phyloP scores from a whole-genome alignment of 768 basidiomycete genomes.

The Boletus reticulatus region DNA sequence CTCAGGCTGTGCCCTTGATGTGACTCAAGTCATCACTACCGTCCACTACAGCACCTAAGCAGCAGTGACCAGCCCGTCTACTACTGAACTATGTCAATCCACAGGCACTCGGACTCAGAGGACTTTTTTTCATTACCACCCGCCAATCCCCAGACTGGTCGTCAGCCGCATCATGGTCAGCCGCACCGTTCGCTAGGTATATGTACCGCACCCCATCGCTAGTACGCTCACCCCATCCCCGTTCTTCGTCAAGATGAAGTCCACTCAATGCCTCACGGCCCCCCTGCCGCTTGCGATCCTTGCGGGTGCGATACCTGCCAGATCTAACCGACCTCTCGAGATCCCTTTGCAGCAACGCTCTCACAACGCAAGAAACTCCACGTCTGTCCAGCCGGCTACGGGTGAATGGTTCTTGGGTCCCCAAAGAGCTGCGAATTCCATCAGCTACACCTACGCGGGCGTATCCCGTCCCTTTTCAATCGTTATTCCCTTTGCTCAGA shows the following conservation, averaged over 20 bases:
- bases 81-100: no score
- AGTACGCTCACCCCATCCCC: neutral
- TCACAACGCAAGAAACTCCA: neutral
- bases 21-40: no score
- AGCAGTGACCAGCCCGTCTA: no score
- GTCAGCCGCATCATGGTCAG: conserved; percentile 18
- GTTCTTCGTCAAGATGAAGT: conserved; percentile 7
- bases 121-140: no score
- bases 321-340: neutral
- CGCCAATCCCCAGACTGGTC: no score
- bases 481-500: neutral
- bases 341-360: conserved; percentile 10
- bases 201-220: neutral
- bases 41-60: no score
- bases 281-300: neutral
- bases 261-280: neutral
- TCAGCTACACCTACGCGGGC: conserved; percentile 5
- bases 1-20: no score
- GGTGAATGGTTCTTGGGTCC: neutral
- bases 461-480: neutral
- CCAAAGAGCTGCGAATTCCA: neutral
- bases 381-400: neutral
- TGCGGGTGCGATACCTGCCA: conserved; percentile 7
- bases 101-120: no score
- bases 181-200: neutral